A percentile compares a stretch with the other conserved stretches of the same genome.
Conservation (phyloP, 148 eudicot species). For the Chenopodium suecicum region DNA sequence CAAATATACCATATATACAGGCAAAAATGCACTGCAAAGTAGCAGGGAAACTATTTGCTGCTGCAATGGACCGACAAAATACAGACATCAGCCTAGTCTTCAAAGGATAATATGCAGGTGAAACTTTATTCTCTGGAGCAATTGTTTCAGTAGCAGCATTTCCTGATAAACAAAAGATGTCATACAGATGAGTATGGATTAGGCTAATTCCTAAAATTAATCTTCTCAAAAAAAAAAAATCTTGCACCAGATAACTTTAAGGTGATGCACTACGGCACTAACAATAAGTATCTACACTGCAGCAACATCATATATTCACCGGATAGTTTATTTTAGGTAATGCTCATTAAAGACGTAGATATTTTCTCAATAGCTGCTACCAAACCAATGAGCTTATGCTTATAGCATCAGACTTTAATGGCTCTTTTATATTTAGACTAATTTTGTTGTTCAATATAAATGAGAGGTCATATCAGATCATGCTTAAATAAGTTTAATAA, state of each 20-base stretch:
- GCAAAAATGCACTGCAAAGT: slow-evolving; percentile 96
- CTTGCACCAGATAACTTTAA: neutral
- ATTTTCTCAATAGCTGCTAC: neutral
- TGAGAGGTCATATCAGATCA: neutral
- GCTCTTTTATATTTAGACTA: neutral
- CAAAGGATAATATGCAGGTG: slow-evolving; percentile 70
- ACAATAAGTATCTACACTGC: neutral
- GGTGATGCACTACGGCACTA: neutral
- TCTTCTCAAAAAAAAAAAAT: neutral
- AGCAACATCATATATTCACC: neutral
- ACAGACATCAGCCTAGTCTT: slow-evolving; percentile 71
- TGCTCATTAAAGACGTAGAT: neutral
- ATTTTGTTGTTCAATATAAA: neutral
- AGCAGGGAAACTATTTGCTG: slow-evolving; percentile 93
- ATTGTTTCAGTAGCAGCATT: slow-evolving; percentile 61
- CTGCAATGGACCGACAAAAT: slow-evolving; percentile 82
- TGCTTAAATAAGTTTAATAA: neutral
- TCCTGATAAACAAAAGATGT: slow-evolving; percentile 46
- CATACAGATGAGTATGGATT: slow-evolving; percentile 5
- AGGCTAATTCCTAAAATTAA: neutral
- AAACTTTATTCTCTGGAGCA: slow-evolving; percentile 64
- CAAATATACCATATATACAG: slow-evolving; percentile 73
- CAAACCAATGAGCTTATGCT: neutral
- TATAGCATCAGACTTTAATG: neutral
- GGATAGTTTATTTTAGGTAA: neutral